Base-by-base conservation (phyloP, 1,139 yeast species). In the Candida smagusa region DNA sequence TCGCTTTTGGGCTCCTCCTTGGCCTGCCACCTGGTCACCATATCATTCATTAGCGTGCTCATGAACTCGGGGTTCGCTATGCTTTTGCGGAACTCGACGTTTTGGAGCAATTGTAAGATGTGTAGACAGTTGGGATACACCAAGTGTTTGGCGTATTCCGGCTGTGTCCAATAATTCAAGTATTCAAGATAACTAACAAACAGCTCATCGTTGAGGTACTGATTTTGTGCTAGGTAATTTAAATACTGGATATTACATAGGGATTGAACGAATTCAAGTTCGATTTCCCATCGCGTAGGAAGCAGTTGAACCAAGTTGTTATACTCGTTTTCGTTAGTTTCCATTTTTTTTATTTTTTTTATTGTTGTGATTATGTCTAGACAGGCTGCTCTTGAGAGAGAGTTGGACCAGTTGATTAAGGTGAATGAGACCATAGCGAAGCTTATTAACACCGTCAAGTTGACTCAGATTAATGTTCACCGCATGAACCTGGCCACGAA, bases 241-340 rank as follows among this genome's bases (percentile, higher is more conserved):
- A 86, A 65, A 50, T 86, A 85, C 57, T 80, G 89, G 31, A 87
- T 81, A 54, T 85, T 86, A 12, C 90, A 79, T 35, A 85, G 67
- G n/a, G 90, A 79, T 58, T 85, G 95, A 6, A 85, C 87, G 58
- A 85, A 86, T 64, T 84, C 95, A 25, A 84, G 69, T 52, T 84
- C 95, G 25, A 84, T 78, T 50, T 85, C 95, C 86, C 90, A 85
- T 47, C 94, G 59, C 8, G 84, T 76, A 9, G 94, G 92, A 22
- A 82, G 45, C 19, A 44, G 37, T 12, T 24, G 23, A 6, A 33
- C 43, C 23, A 41, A 31, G 11, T 31, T 35, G 30, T 37, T 33
- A 32, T 33, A 36, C 16, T 39, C 33, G 22, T 26, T 29, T 12
- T 30, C 30, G 8, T 28, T 25, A 12, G 9, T 27, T n/a, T 11